These are phyloP conservation scores for Leptographium wingfieldii DNA, from an alignment of 2,329 filamentous ascomycete species.

Conservation along the genomic window DNA sequence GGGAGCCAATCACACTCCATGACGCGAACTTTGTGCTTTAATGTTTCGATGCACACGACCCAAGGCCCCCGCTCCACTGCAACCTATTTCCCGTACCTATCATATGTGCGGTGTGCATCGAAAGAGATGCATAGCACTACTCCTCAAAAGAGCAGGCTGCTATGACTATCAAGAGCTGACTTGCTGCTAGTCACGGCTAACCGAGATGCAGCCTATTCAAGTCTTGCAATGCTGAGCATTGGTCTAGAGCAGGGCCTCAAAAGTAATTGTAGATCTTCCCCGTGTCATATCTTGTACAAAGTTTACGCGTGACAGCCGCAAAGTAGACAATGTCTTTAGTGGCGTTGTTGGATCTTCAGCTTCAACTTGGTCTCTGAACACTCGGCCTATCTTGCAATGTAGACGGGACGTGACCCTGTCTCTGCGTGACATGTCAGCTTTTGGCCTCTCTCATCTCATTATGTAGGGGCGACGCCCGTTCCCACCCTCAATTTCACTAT, in stretches of 20 bases:
- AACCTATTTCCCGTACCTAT: neutral
- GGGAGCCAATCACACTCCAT: conserved; percentile 3
- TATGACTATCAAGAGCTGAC: neutral
- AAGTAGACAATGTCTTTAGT: neutral
- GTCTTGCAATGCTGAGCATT: no score
- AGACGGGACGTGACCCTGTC: neutral
- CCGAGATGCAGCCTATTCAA: neutral
- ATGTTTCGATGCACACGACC: conserved; percentile 1
- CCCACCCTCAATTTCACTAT: neutral
- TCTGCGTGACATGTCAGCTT: neutral
- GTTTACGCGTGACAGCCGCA: neutral
- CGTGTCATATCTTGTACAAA: no score
- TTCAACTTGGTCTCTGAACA: neutral
- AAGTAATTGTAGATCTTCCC: no score
- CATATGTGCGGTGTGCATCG: neutral
- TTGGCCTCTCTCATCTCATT: neutral
- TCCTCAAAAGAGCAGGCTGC: neutral
- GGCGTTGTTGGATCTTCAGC: neutral
- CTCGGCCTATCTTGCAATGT: neutral
- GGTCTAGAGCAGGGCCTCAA: no score
- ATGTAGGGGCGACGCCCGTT: neutral
- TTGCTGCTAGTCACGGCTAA: neutral
- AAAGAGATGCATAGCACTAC: neutral
- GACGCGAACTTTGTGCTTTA: conserved; percentile 4
- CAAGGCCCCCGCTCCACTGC: neutral